Conservation (phyloP, 1,139 yeast genomes). For the Suhomyces maxii region DNA sequence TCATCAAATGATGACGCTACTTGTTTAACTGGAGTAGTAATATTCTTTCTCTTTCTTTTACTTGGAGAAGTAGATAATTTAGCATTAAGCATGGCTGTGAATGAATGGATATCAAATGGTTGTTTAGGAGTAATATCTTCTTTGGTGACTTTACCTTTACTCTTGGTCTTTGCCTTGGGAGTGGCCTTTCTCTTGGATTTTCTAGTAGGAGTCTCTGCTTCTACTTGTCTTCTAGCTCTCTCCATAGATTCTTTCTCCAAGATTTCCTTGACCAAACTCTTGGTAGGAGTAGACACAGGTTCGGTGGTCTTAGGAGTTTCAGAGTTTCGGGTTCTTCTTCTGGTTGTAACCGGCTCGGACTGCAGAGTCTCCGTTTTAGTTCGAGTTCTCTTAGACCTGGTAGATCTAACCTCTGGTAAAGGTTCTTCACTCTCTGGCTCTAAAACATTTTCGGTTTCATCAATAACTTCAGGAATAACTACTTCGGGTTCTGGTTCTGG, state of each 20-base stretch:
- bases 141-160: constrained; percentile 6
- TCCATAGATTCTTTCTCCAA: constrained; percentile 5
- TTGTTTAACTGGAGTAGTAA: constrained; percentile 3
- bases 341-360: not conserved
- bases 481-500: not conserved
- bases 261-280: constrained; percentile 4
- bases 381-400: not conserved
- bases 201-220: constrained; percentile 1
- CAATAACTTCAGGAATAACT: not conserved
- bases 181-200: not conserved
- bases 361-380: not conserved
- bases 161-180: constrained; percentile 1
- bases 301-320: not conserved
- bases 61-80: constrained; percentile 17
- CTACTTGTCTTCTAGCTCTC: not conserved
- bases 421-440: not conserved
- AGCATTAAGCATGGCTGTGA: constrained; percentile 28
- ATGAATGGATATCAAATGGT: constrained; percentile 29
- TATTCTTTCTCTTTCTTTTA: not conserved
- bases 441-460: not conserved
- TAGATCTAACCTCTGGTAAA: not conserved
- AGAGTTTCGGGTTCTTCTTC: constrained; percentile 5
- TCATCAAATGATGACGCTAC: constrained; percentile 12
- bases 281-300: constrained; percentile 2
- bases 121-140: constrained; percentile 4